phyloP scores from a whole-genome alignment of 495 filamentous ascomycete genomes.

The Aspergillus homomorphus region DNA sequence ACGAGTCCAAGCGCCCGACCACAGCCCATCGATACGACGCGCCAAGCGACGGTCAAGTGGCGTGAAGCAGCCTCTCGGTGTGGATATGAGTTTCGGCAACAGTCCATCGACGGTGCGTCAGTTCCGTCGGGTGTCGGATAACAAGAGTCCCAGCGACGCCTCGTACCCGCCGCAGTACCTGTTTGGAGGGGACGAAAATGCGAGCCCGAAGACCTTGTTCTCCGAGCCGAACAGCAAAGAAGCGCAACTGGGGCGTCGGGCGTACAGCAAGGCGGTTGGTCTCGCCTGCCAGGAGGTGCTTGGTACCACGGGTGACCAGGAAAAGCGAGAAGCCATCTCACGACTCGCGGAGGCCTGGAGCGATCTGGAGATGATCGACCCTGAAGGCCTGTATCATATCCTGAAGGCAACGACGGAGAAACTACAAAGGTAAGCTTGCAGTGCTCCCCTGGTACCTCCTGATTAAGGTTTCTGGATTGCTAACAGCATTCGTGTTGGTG shows the following conservation, averaged over 20 bases:
- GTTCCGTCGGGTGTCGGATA: slow-evolving; percentile 80
- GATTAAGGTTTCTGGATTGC: neutral
- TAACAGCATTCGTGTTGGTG: slow-evolving; percentile 15
- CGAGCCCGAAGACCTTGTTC: slow-evolving; percentile 33
- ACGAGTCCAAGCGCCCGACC: slow-evolving; percentile 51
- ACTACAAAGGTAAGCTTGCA: slow-evolving; percentile 44
- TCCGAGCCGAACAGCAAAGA: slow-evolving; percentile 63
- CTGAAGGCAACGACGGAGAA: slow-evolving; percentile 66
- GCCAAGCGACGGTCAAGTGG: slow-evolving; percentile 51
- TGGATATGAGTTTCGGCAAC: slow-evolving; percentile 89
- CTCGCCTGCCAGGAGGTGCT: slow-evolving; percentile 78
- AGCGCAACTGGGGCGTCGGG: slow-evolving; percentile 69
- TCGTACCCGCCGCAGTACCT: slow-evolving; percentile 29
- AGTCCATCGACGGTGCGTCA: slow-evolving; percentile 82
- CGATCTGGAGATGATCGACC: slow-evolving; percentile 78
- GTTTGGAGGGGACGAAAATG: slow-evolving; percentile 46
- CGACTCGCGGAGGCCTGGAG: slow-evolving; percentile 80
- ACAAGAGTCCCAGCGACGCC: slow-evolving; percentile 43
- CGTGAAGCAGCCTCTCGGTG: slow-evolving; percentile 71
- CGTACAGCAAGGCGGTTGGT: slow-evolving; percentile 76
- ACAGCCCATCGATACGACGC: slow-evolving; percentile 44
- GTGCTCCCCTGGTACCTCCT: neutral
- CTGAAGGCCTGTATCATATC: slow-evolving; percentile 85
- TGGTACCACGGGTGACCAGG: slow-evolving; percentile 68
- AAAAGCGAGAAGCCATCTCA: slow-evolving; percentile 77